A percentile compares a stretch with the other conserved stretches of the same genome.
phyloP scores from a whole-genome alignment of 768 basidiomycete genomes.

The Tylopilus vinaceipallidus region DNA sequence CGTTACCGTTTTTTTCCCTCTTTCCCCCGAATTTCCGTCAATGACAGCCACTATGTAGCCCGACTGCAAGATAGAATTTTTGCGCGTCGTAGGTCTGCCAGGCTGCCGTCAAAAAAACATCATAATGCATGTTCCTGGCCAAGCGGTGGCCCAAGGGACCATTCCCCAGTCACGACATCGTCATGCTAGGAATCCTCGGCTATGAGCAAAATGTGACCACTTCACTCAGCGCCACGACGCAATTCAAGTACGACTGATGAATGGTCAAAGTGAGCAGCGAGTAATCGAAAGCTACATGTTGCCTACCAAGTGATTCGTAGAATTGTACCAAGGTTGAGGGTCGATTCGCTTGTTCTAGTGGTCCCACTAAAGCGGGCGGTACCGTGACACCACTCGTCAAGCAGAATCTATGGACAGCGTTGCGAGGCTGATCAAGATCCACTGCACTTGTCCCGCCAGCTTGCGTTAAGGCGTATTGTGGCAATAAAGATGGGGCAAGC shows the following conservation, averaged over 20 bases:
- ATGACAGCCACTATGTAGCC: slow-evolving; percentile 9
- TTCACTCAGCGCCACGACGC: not conserved
- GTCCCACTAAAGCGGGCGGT: not conserved
- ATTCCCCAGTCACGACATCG: not conserved
- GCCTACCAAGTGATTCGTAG: not conserved
- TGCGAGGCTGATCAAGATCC: slow-evolving; percentile 15
- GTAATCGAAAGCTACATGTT: not conserved
- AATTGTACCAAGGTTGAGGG: not conserved
- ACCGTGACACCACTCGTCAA: not conserved
- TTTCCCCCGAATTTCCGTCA: slow-evolving; percentile 12
- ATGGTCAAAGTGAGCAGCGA: not conserved
- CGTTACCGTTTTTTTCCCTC: slow-evolving; percentile 21
- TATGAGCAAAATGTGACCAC: no score
- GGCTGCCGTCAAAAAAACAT: no score
- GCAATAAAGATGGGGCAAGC: slow-evolving; percentile 18
- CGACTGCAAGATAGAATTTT: slow-evolving; percentile 22
- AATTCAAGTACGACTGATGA: not conserved
- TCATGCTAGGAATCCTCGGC: not conserved
- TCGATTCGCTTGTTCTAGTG: not conserved
- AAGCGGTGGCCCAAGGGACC: no score
- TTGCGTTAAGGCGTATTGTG: no score
- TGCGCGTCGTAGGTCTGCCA: slow-evolving; percentile 11
- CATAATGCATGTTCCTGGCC: not conserved
- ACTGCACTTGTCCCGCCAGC: no score
- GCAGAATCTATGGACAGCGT: not conserved